Percentiles rank a stretch among this genome's conserved stretches.
Evolutionary conservation across 2,329 filamentous ascomycete genomes (phyloP).

Genomic region (Teratosphaeria viscida): DNA sequence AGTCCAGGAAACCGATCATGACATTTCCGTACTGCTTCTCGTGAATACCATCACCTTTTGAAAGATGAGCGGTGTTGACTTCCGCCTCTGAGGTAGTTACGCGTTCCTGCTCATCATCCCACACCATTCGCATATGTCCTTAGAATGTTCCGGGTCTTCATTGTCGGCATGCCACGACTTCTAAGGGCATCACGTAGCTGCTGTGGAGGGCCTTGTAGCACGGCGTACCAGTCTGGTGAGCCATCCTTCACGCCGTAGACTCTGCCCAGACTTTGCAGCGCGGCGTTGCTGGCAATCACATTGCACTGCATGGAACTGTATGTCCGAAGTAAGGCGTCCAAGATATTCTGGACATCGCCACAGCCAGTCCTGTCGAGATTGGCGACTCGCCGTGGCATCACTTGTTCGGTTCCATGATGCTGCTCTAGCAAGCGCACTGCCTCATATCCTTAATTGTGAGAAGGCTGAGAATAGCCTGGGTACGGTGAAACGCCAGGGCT

Average conservation of each 20-base stretch:
- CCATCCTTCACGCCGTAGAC: constrained; percentile 58
- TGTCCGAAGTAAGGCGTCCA: constrained; percentile 54
- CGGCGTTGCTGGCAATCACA: constrained; percentile 50
- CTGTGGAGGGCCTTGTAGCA: constrained; percentile 47
- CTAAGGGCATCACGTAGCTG: constrained; percentile 60
- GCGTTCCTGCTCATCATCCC: constrained; percentile 54
- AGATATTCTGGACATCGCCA: constrained; percentile 54
- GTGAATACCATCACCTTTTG: constrained; percentile 48
- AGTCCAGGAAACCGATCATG: constrained; percentile 48
- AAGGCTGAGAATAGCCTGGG: constrained; percentile 56
- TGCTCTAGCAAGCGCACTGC: constrained; percentile 55
- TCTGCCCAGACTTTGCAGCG: constrained; percentile 54
- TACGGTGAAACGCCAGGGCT: constrained; percentile 51
- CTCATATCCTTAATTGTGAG: constrained; percentile 55
- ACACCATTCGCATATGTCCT: constrained; percentile 60
- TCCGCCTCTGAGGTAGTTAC: constrained; percentile 38
- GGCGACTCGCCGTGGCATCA: constrained; percentile 54
- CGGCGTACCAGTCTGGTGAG: constrained; percentile 65
- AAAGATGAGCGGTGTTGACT: constrained; percentile 32
- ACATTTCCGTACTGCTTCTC: constrained; percentile 46
- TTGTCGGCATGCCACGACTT: constrained; percentile 57
- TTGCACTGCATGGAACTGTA: constrained; percentile 52
- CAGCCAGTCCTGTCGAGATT: constrained; percentile 59
- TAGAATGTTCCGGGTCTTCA: constrained; percentile 65
- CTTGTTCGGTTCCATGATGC: constrained; percentile 51